Evolutionary conservation across 768 basidiomycete genomes (phyloP).

Genomic region (Kwoniella dendrophila): DNA sequence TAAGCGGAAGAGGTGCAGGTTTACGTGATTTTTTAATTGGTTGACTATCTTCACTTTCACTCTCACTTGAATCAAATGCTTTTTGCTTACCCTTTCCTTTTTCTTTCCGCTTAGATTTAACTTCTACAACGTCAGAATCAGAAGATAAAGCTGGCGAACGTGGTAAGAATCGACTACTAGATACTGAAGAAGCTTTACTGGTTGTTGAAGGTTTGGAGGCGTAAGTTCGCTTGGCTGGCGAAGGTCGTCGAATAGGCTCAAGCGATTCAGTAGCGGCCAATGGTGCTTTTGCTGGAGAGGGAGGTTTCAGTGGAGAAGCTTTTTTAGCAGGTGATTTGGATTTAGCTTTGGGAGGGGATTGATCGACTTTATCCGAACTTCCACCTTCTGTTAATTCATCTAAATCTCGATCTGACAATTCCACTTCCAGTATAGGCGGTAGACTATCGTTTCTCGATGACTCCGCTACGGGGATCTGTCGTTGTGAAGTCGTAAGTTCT

Average conservation of each 20-base stretch:
- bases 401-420: constrained; percentile 7
- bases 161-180: too few species aligned
- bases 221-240: background rate
- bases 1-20: too few species aligned
- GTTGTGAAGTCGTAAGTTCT: too few species aligned
- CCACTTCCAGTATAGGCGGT: constrained; percentile 2
- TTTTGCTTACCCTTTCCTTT: too few species aligned
- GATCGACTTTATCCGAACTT: background rate
- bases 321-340: constrained; percentile 1
- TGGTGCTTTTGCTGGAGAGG: too few species aligned
- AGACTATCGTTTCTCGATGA: background rate
- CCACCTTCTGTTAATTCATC: constrained; percentile 5
- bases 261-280: too few species aligned
- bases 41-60: background rate
- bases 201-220: background rate
- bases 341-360: background rate
- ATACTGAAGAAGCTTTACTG: too few species aligned
- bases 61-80: too few species aligned
- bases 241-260: too few species aligned
- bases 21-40: background rate
- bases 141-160: too few species aligned
- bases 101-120: too few species aligned
- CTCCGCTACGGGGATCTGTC: background rate
- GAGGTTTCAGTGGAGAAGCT: background rate
- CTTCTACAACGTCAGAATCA: too few species aligned